A percentile compares a stretch with the other conserved stretches of the same genome.
Conservation (phyloP, 2,329 filamentous ascomycete species). For the Scedosporium dehoogii region DNA sequence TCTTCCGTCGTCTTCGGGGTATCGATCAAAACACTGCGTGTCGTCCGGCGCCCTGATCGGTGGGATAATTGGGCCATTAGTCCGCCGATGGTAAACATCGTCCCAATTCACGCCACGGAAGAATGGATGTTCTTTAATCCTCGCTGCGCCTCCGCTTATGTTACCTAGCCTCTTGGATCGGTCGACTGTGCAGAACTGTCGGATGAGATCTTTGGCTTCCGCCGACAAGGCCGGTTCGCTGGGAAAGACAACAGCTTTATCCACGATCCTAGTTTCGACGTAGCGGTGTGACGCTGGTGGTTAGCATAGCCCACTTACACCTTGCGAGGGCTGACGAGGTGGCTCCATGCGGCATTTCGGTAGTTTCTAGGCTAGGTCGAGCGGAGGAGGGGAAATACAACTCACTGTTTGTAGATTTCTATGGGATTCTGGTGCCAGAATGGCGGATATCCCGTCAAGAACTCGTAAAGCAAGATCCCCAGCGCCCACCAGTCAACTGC, state of each 20-base stretch:
- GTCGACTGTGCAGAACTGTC: slow-evolving; percentile 67
- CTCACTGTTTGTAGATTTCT: slow-evolving; percentile 73
- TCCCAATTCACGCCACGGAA: slow-evolving; percentile 68
- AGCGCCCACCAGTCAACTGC: slow-evolving; percentile 86
- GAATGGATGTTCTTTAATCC: slow-evolving; percentile 68
- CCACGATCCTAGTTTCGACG: slow-evolving; percentile 52
- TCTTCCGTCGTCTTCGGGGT: slow-evolving; percentile 63
- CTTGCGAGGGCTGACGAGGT: not conserved
- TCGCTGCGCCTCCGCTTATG: slow-evolving; percentile 60
- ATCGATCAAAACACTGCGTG: slow-evolving; percentile 72
- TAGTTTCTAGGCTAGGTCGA: not conserved
- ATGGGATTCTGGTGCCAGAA: slow-evolving; percentile 84
- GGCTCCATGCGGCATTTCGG: not conserved
- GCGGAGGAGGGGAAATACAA: slow-evolving; percentile 7
- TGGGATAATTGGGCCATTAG: slow-evolving; percentile 64
- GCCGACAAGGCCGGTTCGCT: slow-evolving; percentile 53
- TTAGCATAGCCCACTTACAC: not conserved
- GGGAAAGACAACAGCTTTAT: slow-evolving; percentile 67
- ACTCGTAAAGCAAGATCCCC: slow-evolving; percentile 76
- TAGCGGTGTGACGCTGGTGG: not conserved
- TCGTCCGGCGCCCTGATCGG: slow-evolving; percentile 63
- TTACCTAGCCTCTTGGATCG: slow-evolving; percentile 70
- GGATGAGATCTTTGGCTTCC: slow-evolving; percentile 65
- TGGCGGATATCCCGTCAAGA: slow-evolving; percentile 73
- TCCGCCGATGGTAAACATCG: slow-evolving; percentile 53